Percentiles rank a stretch among this genome's conserved stretches.
Evolutionary conservation across 73 alveolate genomes (phyloP).

Genomic region (Stentor roeselii): DNA sequence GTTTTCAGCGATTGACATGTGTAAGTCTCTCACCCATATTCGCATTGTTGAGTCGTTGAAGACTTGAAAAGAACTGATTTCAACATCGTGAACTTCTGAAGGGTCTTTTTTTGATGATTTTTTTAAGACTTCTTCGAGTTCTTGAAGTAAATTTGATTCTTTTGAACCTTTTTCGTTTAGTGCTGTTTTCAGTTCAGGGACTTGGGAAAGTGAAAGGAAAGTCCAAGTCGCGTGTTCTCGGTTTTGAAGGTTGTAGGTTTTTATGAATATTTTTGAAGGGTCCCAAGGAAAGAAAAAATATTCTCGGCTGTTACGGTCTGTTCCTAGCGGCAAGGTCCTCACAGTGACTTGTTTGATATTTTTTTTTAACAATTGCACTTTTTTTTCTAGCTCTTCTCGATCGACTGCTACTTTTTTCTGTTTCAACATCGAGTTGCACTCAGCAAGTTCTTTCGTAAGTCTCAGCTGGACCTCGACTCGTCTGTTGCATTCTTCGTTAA

Average conservation of each 20-base stretch:
- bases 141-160: neutral
- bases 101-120: no score
- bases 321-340: neutral
- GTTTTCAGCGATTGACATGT: neutral
- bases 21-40: neutral
- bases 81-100: no score
- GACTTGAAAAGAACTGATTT: no score
- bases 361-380: neutral
- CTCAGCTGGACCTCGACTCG: neutral
- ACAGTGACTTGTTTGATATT: neutral
- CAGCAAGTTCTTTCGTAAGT: neutral
- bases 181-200: neutral
- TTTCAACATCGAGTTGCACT: neutral
- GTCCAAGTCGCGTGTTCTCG: neutral
- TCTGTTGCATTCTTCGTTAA: neutral
- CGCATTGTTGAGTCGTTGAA: neutral
- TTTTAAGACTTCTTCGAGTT: neutral
- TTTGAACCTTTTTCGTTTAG: neutral
- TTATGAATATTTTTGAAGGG: neutral
- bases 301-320: neutral
- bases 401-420: neutral
- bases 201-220: neutral
- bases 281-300: slow-evolving; percentile 16
- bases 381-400: neutral
- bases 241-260: neutral